phyloP scores from a whole-genome alignment of 345 rosid species.

The Lumnitzera racemosa region DNA sequence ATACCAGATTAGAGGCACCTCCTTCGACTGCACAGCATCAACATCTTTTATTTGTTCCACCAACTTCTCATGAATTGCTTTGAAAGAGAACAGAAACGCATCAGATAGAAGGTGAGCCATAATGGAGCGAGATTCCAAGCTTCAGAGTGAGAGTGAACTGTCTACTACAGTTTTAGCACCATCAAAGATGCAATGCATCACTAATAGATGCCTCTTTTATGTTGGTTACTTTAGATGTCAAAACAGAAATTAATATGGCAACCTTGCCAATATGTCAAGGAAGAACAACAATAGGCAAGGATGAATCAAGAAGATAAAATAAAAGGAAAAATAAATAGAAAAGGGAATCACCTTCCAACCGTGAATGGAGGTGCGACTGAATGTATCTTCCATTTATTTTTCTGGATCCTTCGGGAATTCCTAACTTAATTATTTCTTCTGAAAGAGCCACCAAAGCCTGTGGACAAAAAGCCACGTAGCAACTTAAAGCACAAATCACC shows the following conservation, averaged over 20 bases:
- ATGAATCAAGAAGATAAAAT: background rate
- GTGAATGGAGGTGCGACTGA: conserved; percentile 69
- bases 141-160: no score
- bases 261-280: no score
- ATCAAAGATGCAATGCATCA: no score
- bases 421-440: conserved; percentile 61
- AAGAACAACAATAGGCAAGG: background rate
- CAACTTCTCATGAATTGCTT: conserved; percentile 58
- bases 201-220: no score
- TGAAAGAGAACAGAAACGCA: background rate
- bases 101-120: background rate
- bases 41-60: conserved; percentile 66
- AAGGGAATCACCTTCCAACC: conserved; percentile 47
- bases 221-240: no score
- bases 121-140: no score
- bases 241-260: no score
- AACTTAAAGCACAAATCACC: background rate
- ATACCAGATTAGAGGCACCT: conserved; percentile 64
- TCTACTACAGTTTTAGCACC: no score
- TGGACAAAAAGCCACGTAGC: conserved; percentile 1
- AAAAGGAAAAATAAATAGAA: background rate
- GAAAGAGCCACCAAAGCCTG: conserved; percentile 62
- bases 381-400: conserved; percentile 82
- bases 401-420: conserved; percentile 69
- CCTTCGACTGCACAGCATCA: conserved; percentile 54